phyloP scores from a whole-genome alignment of 228 moss, liverwort and hornwort species.

The Sphagnum fallax region DNA sequence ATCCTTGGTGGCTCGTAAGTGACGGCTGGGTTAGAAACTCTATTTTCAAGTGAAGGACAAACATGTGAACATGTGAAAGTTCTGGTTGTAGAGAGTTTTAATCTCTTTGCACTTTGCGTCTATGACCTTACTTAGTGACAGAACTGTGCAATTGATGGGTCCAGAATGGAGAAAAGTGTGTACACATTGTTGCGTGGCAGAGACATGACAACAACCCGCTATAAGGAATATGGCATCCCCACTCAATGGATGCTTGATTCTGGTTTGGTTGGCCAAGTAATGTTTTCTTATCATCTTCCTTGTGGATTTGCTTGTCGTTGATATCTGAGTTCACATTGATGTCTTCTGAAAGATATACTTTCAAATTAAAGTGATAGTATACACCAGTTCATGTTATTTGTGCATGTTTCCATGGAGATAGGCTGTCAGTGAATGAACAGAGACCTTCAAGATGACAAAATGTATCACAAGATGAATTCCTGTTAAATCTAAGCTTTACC shows the following conservation, averaged over 20 bases:
- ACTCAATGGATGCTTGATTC: constrained; percentile 56
- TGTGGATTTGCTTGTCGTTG: background rate
- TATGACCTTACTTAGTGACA: too few relatives aligned
- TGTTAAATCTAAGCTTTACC: background rate
- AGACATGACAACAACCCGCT: constrained; percentile 60
- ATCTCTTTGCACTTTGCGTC: too few relatives aligned
- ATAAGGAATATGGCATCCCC: constrained; percentile 55
- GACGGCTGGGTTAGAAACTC: background rate
- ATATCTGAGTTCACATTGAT: background rate
- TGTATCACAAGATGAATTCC: background rate
- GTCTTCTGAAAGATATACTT: too few relatives aligned
- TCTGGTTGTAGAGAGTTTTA: background rate
- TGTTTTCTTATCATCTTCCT: background rate
- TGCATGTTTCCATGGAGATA: background rate
- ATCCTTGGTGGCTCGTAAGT: background rate
- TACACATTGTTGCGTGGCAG: constrained; percentile 55
- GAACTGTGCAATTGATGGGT: background rate
- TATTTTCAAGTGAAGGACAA: background rate
- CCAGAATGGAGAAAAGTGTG: constrained; percentile 67
- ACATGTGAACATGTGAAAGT: background rate
- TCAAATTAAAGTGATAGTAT: too few relatives aligned
- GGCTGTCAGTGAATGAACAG: background rate
- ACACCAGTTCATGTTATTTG: too few relatives aligned
- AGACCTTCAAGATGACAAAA: background rate
- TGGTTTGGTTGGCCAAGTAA: constrained; percentile 62